Percentiles rank a stretch among this genome's conserved stretches.
Conservation (phyloP, 1,139 yeast species). For the Candida frijolesensis region DNA sequence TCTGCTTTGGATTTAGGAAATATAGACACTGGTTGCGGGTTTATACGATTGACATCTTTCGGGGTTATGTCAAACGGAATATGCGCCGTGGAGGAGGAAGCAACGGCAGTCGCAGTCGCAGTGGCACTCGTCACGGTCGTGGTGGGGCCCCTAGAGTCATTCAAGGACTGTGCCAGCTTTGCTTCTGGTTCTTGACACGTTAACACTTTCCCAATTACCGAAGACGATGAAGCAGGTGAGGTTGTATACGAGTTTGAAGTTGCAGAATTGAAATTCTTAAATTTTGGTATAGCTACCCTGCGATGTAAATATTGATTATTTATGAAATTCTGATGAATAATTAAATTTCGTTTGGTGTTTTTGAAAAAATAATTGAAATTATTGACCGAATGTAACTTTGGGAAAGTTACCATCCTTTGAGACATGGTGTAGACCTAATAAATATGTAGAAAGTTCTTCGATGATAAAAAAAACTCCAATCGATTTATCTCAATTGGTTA, state of each 20-base stretch:
- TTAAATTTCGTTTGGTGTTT: slow-evolving; percentile 35
- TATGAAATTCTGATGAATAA: slow-evolving; percentile 37
- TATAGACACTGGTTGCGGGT: slow-evolving; percentile 12
- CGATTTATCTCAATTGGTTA: slow-evolving; percentile 1
- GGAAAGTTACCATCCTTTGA: slow-evolving; percentile 20
- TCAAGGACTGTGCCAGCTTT: slow-evolving; percentile 25
- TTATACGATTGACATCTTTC: slow-evolving; percentile 23
- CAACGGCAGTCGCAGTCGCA: too few relatives aligned
- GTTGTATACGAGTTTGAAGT: not conserved
- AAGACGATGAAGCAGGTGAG: slow-evolving; percentile 13
- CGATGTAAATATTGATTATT: slow-evolving; percentile 31
- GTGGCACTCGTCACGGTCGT: not conserved
- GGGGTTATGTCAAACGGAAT: slow-evolving; percentile 65
- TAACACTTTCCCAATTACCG: slow-evolving; percentile 30
- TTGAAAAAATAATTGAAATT: slow-evolving; percentile 44
- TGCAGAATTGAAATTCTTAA: not conserved
- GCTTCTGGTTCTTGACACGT: slow-evolving; percentile 43
- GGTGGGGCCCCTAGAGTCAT: slow-evolving; percentile 1
- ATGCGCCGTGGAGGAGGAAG: not conserved
- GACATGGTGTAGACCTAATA: slow-evolving; percentile 4
- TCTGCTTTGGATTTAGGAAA: slow-evolving; percentile 15
- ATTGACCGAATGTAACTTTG: slow-evolving; percentile 31
- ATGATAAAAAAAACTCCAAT: not conserved
- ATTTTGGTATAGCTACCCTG: slow-evolving; percentile 7
- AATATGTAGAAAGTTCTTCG: not conserved